A percentile compares a stretch with the other conserved stretches of the same genome.
phyloP scores from a whole-genome alignment of 1,284 basidiomycete genomes.

The Puccinia polysora region DNA sequence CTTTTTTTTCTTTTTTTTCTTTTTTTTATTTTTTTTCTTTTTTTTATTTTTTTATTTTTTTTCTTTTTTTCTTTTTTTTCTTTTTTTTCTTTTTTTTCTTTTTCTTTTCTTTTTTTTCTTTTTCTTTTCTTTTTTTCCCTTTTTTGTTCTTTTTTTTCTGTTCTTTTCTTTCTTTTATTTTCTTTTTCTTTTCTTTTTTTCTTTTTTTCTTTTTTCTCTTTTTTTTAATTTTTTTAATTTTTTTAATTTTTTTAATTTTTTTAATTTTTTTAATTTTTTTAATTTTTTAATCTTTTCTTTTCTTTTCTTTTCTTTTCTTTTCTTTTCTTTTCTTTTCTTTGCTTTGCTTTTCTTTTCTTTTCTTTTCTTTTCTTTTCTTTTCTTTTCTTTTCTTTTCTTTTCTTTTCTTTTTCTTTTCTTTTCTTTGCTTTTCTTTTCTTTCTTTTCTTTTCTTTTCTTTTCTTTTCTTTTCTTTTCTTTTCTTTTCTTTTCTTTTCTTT shows the following conservation, averaged over 20 bases:
- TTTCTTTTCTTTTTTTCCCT: neutral
- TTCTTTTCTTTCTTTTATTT: too few species aligned
- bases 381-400: too few species aligned
- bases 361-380: too few species aligned
- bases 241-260: neutral
- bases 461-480: too few species aligned
- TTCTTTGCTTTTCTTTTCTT: too few species aligned
- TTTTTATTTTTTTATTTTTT: neutral
- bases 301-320: too few species aligned
- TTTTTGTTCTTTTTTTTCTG: too few species aligned
- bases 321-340: too few species aligned
- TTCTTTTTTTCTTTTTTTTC: neutral
- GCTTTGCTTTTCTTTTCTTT: neutral
- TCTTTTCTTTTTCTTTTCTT: too few species aligned
- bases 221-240: neutral
- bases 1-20: conserved; percentile 1
- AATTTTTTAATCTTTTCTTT: too few species aligned
- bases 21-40: conserved; percentile 1
- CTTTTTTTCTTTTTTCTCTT: neutral
- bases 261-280: conserved; percentile 1
- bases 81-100: neutral
- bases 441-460: too few species aligned
- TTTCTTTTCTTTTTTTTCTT: conserved; percentile 4
- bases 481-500: too few species aligned
- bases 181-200: neutral